Percentiles rank a stretch among this genome's conserved stretches.
Evolutionary conservation across 345 rosid species (phyloP).

Genomic region (Reutealis trisperma): DNA sequence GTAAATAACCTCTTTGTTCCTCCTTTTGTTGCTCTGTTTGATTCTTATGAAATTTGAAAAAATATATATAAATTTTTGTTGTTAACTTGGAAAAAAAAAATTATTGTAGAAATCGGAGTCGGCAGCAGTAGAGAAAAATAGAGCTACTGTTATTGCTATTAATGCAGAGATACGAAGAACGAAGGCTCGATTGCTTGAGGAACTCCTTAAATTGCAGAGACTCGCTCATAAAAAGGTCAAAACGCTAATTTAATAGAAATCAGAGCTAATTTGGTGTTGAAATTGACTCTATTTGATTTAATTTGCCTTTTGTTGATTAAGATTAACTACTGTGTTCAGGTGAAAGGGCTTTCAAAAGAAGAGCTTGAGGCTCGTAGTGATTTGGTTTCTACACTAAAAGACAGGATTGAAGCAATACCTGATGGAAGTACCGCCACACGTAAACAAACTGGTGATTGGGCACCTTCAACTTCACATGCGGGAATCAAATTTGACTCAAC

Average conservation of each 20-base stretch:
- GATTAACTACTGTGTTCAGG: slow-evolving; percentile 12
- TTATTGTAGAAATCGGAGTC: slow-evolving; percentile 26
- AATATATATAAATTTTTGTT: too few relatives aligned
- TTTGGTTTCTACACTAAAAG: slow-evolving; percentile 25
- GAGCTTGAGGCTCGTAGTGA: slow-evolving; percentile 32
- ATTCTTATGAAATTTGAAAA: neutral
- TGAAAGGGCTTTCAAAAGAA: slow-evolving; percentile 31
- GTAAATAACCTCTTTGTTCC: neutral
- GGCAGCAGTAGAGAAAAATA: slow-evolving; percentile 21
- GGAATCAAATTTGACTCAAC: slow-evolving; percentile 29
- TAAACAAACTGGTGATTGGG: slow-evolving; percentile 14
- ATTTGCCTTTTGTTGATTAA: neutral
- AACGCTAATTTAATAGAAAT: too few relatives aligned
- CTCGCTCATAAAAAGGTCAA: slow-evolving; percentile 29
- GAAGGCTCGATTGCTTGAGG: slow-evolving; percentile 34
- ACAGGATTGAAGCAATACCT: slow-evolving; percentile 28
- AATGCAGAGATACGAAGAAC: slow-evolving; percentile 37
- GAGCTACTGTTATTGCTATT: slow-evolving; percentile 28
- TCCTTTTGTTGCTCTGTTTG: neutral
- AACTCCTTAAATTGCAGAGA: slow-evolving; percentile 30
- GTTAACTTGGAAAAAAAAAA: neutral
- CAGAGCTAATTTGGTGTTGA: neutral
- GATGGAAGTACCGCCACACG: slow-evolving; percentile 27
- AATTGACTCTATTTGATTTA: neutral
- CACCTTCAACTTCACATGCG: slow-evolving; percentile 23